Conservation (phyloP, 495 filamentous ascomycete genomes). For the Penicillium canescens region DNA sequence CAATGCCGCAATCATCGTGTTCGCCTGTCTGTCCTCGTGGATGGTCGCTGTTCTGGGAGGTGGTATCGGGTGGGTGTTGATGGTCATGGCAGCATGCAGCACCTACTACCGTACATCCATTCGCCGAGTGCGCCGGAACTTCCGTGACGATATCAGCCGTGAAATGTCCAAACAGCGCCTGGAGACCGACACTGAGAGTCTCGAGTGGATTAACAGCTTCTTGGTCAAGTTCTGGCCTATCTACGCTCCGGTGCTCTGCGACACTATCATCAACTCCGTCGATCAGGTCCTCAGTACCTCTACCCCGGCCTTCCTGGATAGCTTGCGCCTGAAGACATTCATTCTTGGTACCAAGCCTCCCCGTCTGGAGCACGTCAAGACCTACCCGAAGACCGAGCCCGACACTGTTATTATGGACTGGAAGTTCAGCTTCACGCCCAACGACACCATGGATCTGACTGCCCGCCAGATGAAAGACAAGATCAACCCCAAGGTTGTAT, state of each 20-base stretch:
- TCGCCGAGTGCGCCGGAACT: constrained; percentile 90
- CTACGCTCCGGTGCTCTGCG: constrained; percentile 88
- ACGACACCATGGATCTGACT: constrained; percentile 90
- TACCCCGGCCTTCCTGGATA: constrained; percentile 91
- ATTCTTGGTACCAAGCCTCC: constrained; percentile 93
- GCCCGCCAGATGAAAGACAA: constrained; percentile 87
- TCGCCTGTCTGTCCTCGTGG: constrained; percentile 91
- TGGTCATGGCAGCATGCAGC: constrained; percentile 86
- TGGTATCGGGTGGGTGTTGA: constrained; percentile 87
- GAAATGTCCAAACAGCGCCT: constrained; percentile 87
- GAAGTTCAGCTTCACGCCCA: constrained; percentile 99
- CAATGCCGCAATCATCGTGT: constrained; percentile 87
- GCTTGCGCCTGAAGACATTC: constrained; percentile 86
- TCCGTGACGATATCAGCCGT: constrained; percentile 90
- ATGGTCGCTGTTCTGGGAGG: constrained; percentile 84
- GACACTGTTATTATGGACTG: constrained; percentile 98
- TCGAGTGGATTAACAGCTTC: constrained; percentile 99
- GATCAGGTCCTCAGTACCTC: constrained; percentile 92
- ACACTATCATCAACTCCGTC: constrained; percentile 88
- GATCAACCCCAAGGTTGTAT: constrained; percentile 92
- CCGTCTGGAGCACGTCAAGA: constrained; percentile 94
- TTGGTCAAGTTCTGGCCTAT: constrained; percentile 99
- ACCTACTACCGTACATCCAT: constrained; percentile 98
- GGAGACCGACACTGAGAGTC: constrained; percentile 87
- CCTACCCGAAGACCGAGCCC: constrained; percentile 93